A percentile compares a stretch with the other conserved stretches of the same genome.
phyloP scores from a whole-genome alignment of 768 basidiomycete genomes.

The Gymnopilus dilepis region DNA sequence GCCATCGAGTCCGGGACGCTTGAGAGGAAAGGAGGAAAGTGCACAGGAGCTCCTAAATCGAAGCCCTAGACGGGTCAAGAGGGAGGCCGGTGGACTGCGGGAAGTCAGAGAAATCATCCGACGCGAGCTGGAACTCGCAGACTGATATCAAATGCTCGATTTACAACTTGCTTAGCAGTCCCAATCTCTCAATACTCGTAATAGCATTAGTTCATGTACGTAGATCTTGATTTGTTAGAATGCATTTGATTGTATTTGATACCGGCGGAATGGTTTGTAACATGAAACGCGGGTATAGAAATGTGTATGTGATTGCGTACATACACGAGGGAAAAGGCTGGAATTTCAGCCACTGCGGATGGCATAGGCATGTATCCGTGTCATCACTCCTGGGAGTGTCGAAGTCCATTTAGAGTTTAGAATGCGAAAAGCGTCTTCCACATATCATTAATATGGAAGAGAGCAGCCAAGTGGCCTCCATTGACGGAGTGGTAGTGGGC shows the following conservation, averaged over 20 bases:
- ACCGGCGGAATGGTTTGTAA: neutral
- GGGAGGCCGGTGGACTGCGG: conserved; percentile 74
- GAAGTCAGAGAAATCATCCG: conserved; percentile 85
- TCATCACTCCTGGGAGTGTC: neutral
- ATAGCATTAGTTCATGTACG: conserved; percentile 5
- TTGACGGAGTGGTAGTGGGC: conserved; percentile 42
- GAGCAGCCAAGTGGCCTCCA: conserved; percentile 55
- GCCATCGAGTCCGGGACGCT: conserved; percentile 56
- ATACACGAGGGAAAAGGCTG: conserved; percentile 10
- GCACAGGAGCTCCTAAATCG: conserved; percentile 64
- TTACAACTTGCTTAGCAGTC: conserved; percentile 24
- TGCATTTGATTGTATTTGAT: conserved; percentile 8
- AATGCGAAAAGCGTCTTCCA: conserved; percentile 44
- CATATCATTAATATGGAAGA: conserved; percentile 52
- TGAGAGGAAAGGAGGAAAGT: conserved; percentile 58
- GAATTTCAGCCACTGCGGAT: conserved; percentile 1
- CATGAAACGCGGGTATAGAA: conserved; percentile 2
- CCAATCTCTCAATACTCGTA: no score
- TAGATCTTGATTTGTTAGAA: conserved; percentile 23
- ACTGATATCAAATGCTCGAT: conserved; percentile 48
- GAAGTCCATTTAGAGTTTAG: conserved; percentile 1
- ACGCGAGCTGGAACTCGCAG: conserved; percentile 74
- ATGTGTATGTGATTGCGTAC: conserved; percentile 3
- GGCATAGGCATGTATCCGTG: conserved; percentile 2
- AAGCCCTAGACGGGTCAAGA: conserved; percentile 75